Base-by-base conservation (phyloP, 805 yeast species). In the Suhomyces kilbournensis region DNA sequence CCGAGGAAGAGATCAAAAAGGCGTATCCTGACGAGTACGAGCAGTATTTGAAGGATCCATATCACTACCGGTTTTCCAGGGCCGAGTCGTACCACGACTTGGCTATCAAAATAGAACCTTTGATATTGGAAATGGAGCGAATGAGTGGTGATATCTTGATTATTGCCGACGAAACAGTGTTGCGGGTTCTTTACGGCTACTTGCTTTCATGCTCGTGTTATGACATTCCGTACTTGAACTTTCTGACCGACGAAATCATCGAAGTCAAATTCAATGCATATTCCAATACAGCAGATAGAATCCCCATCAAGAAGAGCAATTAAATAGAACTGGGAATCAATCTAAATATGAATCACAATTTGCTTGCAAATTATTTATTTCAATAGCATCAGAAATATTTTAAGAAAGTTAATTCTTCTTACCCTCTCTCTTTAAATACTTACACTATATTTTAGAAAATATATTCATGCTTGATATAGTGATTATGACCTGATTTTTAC, bases 51-150 rank as follows among this genome's bases (percentile, higher is more conserved):
- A 70, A 76, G 54, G 97, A 93, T 66, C 97, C 97, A 1, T 94
- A 94, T 65, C 97, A 94, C 69, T 93, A 87, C 65, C 77, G 99
- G 54, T 94, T 82, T 65, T 89, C 97, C 2, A 78, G 98, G 47
- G 90, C 96, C 0, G 99, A 94, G 71, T 88, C 96, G 48, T 94
- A 91, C 65, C 99, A 94, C 69, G 99, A 94, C 69, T 78, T 94
- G 52, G 98, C 99, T 0, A 86, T 94, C 35, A 84, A 97, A 60
- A 81, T 94, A 72, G 99, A 94, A 70, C 97, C 98, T 0, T 76
- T 94, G 51, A 83, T 94, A 55, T 77, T 94, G 66, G 98, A 94
- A 68, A 86, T 94, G 84, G 99, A 94, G 68, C 81, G 97, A 60
- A 85, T 88, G 81, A 81, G 89, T 49, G 89, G 90, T 19, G 97